Percentiles rank a stretch among this genome's conserved stretches.
Conservation (phyloP, 2,329 filamentous ascomycete genomes). For the Penicillium sp. region DNA sequence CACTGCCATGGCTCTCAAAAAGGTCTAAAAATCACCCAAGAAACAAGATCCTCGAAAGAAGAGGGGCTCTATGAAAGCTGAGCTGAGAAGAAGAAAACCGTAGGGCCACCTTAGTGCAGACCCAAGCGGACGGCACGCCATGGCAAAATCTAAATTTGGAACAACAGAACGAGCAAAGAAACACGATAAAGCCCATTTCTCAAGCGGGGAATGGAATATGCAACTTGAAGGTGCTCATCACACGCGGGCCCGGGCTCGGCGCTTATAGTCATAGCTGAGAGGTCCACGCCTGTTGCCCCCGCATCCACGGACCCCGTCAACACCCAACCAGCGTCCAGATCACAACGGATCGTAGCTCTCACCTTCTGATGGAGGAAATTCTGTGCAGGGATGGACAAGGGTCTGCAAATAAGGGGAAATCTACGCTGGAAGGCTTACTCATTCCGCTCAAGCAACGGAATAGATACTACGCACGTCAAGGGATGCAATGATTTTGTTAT, state of each 20-base stretch:
- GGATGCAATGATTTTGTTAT: background rate
- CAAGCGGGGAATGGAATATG: slow-evolving; percentile 25
- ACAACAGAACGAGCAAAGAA: slow-evolving; percentile 20
- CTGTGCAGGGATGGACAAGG: slow-evolving; percentile 4
- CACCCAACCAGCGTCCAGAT: slow-evolving; percentile 11
- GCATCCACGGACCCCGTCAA: slow-evolving; percentile 7
- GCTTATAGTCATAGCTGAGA: slow-evolving; percentile 27
- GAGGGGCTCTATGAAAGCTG: slow-evolving; percentile 20
- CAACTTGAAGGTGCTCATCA: slow-evolving; percentile 31
- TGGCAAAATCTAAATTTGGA: slow-evolving; percentile 27
- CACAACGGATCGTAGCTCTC: slow-evolving; percentile 4
- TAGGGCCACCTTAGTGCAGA: slow-evolving; percentile 20
- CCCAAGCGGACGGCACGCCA: slow-evolving; percentile 16
- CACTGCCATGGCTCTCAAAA: slow-evolving; percentile 28
- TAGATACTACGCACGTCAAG: background rate
- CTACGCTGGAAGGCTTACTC: background rate
- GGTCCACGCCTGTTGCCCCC: slow-evolving; percentile 16
- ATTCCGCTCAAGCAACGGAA: background rate
- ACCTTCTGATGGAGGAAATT: background rate
- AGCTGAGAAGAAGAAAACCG: slow-evolving; percentile 13
- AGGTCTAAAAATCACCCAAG: background rate
- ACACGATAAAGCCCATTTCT: slow-evolving; percentile 14
- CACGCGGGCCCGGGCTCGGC: slow-evolving; percentile 30
- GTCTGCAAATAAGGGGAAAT: background rate
- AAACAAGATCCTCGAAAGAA: background rate